These are phyloP conservation scores for Luvunga scandens DNA, from an alignment of 345 rosid genomes.

Conservation along the genomic window DNA sequence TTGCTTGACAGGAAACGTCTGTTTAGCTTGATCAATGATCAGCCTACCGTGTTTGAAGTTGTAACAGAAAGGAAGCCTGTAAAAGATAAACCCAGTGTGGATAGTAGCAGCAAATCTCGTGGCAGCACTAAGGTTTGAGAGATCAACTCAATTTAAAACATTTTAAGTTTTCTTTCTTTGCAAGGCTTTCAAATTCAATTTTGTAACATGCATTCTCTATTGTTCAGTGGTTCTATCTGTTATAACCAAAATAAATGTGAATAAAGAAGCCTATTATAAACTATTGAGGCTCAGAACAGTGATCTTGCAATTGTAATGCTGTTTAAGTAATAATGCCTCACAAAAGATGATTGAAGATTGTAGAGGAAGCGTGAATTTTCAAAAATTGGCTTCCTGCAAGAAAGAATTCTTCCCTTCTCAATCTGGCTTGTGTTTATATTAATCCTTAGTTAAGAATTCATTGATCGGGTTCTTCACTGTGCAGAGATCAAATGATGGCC, in stretches of 20 bases:
- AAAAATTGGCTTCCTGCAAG: background rate
- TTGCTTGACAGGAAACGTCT: slow-evolving; percentile 70
- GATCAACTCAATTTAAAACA: background rate
- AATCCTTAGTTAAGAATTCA: background rate
- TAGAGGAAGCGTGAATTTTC: background rate
- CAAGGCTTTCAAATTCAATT: background rate
- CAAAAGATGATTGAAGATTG: background rate
- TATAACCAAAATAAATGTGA: background rate
- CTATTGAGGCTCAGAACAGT: background rate
- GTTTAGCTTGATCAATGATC: slow-evolving; percentile 85
- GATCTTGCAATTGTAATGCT: background rate
- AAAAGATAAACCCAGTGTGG: slow-evolving; percentile 84
- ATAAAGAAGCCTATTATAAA: background rate
- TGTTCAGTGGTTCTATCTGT: background rate
- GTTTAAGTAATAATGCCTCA: background rate
- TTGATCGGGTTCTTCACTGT: slow-evolving; percentile 1
- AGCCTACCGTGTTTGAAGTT: slow-evolving; percentile 92
- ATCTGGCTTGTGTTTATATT: background rate
- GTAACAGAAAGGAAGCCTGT: slow-evolving; percentile 83
- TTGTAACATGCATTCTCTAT: background rate
- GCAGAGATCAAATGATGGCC: slow-evolving; percentile 72
- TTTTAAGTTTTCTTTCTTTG: background rate
- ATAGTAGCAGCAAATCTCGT: slow-evolving; percentile 76
- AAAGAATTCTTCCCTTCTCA: background rate
- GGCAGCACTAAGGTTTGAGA: slow-evolving; percentile 58